phyloP scores from a whole-genome alignment of 169 alveolate genomes.

The Plasmodium cynomolgi region DNA sequence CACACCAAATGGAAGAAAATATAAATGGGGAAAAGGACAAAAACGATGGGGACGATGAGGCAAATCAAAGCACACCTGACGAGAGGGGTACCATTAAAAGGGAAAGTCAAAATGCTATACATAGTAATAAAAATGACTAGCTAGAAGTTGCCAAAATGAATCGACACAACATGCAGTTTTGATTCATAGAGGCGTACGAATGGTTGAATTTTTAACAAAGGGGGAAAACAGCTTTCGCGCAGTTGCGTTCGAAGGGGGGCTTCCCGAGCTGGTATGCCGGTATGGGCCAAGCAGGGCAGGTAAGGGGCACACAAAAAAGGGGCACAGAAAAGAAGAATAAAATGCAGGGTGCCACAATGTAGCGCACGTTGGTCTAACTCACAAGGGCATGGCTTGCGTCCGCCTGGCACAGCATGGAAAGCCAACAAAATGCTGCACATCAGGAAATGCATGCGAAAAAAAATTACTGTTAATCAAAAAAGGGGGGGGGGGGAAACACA shows the following conservation, averaged over 20 bases:
- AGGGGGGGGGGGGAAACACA: neutral
- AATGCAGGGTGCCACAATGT: neutral
- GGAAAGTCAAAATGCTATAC: neutral
- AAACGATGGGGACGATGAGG: neutral
- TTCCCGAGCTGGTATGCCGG: neutral
- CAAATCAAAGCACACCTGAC: neutral
- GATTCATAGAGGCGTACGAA: neutral
- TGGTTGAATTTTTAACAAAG: neutral
- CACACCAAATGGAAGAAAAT: neutral
- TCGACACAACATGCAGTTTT: neutral
- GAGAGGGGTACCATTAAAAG: neutral
- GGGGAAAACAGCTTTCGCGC: neutral
- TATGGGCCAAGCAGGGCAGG: neutral
- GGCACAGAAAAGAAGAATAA: neutral
- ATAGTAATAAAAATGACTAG: neutral
- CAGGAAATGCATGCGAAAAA: neutral
- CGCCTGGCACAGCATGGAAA: neutral
- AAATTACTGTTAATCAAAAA: neutral
- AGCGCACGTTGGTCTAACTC: neutral
- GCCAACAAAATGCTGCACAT: neutral
- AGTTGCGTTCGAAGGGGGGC: neutral
- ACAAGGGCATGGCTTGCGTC: neutral
- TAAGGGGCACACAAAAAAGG: neutral
- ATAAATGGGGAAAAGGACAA: neutral
- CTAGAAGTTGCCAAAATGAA: neutral